Base-by-base conservation (phyloP, 108 stramenopile genomes). In the Nitzschia palea region DNA sequence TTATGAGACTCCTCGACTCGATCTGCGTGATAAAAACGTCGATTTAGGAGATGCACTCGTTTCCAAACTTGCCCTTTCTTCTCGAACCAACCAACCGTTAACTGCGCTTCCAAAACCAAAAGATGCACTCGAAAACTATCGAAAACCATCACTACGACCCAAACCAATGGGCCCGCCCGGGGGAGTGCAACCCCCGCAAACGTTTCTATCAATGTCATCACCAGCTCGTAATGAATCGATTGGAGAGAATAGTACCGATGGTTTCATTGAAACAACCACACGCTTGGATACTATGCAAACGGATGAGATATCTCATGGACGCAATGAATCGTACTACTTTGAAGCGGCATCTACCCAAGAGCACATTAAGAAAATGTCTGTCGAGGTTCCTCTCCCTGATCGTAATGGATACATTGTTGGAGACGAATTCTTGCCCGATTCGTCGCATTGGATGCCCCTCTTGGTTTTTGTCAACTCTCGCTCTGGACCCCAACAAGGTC, bases 381-480 rank as follows among this genome's bases (percentile, higher is more conserved):
- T 86, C 14, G 84, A 80, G 26, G 80, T 85, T 23, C 86, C 89
- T 1, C 71, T 90, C 33, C 92, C 92, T 51, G 92, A 93, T 44
- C 76, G 62, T 4, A 85, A 86, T 80, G 92, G 89, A 12, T 93
- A 90, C 60, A 86, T 93, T 48, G 61, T 93, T 26, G 91, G 88
- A 10, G 91, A 93, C 73, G 85, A 90, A 37, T 86, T 88, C 61
- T 54, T 90, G 6, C 73, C 66, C 1, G 67, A 81, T 22, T 70
- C 73, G 22, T 44, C 36, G 15, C 33, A 42, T 3, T 76, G 69
- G 33, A 94, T 87, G n/a, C 95, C 95, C 14, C 65, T 96, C 18
- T 65, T 94, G 33, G 95, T 92, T 9, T 96, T 96, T 80, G 93
- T 96, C 51, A 94, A 96, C 43, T 79, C 81, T 12, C 83, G 89